A percentile compares a stretch with the other conserved stretches of the same genome.
Conservation (phyloP, 768 basidiomycete species). For the Pisolithus sp. region DNA sequence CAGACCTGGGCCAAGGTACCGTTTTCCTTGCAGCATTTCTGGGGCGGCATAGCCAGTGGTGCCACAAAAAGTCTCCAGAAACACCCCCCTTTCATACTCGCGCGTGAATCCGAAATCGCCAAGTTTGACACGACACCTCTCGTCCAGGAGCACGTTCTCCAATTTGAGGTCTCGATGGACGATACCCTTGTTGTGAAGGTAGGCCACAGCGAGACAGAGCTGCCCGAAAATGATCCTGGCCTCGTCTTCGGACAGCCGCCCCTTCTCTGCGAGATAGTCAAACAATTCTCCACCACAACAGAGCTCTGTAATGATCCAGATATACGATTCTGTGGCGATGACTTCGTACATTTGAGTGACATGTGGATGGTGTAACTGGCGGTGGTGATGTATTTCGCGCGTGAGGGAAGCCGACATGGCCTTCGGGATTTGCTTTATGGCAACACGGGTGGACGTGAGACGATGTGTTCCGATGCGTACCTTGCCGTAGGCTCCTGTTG, state of each 20-base stretch:
- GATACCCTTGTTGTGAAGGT: constrained; percentile 87
- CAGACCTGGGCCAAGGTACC: constrained; percentile 85
- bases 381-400: constrained; percentile 97
- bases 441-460: constrained; percentile 84
- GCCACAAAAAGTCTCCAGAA: constrained; percentile 93
- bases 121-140: constrained; percentile 84
- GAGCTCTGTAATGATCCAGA: constrained; percentile 97
- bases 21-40: constrained; percentile 83
- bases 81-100: constrained; percentile 71
- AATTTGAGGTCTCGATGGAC: constrained; percentile 97
- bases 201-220: constrained; percentile 86
- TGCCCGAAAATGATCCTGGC: constrained; percentile 90
- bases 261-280: constrained; percentile 96
- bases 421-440: constrained; percentile 98
- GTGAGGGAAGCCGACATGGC: constrained; percentile 86
- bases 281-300: constrained; percentile 97
- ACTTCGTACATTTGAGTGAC: constrained; percentile 97
- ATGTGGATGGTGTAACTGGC: constrained; percentile 91
- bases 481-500: constrained; percentile 86
- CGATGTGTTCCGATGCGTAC: constrained; percentile 93
- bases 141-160: constrained; percentile 90
- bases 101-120: constrained; percentile 95
- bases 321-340: constrained; percentile 89
- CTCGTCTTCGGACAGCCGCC: constrained; percentile 79
- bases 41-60: constrained; percentile 92